Percentiles rank a stretch among this genome's conserved stretches.
phyloP scores from a whole-genome alignment of 257 asterid genomes.

The Jasminum sambac region DNA sequence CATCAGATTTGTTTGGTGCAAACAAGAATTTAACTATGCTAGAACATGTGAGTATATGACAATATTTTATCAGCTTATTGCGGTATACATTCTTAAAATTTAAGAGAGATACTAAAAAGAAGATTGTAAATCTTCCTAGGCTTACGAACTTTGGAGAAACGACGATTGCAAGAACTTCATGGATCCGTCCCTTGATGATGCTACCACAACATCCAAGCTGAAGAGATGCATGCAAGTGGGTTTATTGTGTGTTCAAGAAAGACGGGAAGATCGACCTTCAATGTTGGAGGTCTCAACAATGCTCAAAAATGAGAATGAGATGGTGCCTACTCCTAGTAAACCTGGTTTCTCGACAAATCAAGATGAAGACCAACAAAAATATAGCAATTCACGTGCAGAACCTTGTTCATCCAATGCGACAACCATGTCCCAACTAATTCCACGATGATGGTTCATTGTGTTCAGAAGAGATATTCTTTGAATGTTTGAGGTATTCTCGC shows the following conservation, averaged over 20 bases:
- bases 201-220: slow-evolving; percentile 22
- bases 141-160: slow-evolving; percentile 37
- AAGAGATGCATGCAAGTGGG: slow-evolving; percentile 39
- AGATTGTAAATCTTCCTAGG: slow-evolving; percentile 26
- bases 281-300: slow-evolving; percentile 43
- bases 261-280: slow-evolving; percentile 37
- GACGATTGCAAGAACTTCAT: slow-evolving; percentile 24
- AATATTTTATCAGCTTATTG: neutral
- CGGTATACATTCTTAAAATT: neutral
- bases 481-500: neutral
- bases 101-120: neutral
- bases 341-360: slow-evolving; percentile 33
- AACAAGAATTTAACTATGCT: slow-evolving; percentile 33
- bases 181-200: slow-evolving; percentile 32
- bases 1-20: slow-evolving; percentile 27
- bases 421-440: slow-evolving; percentile 26
- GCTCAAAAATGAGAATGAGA: slow-evolving; percentile 30
- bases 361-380: neutral
- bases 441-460: slow-evolving; percentile 22
- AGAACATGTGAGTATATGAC: slow-evolving; percentile 29
- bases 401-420: slow-evolving; percentile 21
- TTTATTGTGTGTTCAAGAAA: slow-evolving; percentile 43
- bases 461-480: neutral
- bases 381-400: slow-evolving; percentile 9
- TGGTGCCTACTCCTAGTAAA: slow-evolving; percentile 26